Evolutionary conservation across 352 stramenopile species (phyloP), one percentile per base, ranked within the genome.

Genomic region (Aphanomyces euteiches): DNA sequence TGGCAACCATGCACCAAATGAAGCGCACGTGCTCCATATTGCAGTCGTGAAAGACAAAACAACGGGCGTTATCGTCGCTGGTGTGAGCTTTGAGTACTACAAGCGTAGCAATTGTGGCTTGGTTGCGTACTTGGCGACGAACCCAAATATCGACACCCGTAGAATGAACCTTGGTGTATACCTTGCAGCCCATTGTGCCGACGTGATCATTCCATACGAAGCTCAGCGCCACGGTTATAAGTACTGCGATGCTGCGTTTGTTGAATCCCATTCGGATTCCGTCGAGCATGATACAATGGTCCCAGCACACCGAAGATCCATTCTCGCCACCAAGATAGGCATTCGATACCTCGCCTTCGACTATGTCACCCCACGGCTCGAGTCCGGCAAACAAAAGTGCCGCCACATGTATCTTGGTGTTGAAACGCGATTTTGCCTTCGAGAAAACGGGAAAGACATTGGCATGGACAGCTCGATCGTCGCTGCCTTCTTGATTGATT

Each of bases 21-120:
- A 0, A 4, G 28, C 45, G 8, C 47, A 56, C 28, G 12, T 67
- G 19, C 37, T 56, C 7, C 60, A 50, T n/a, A 67, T 67, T 67
- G 60, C 47, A 41, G 5, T 41, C 41, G 28, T 67, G 12, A 8
- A 57, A 7, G 28, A 67, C 17, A 41, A 28, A 17, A 57, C 15
- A 8, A 37, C 41, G 3, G 43, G 43, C 43, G 43, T 50, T n/a
- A 13, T 67, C 17, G 38, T 67, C 17, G 60, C 28, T 15, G 60
- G 60, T 1, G 36, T 67, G 45, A 54, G 60, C 47, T 67, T 37
- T 37, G 60, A 67, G 12, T 67, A 67, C 47, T 67, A 56, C 47
- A 37, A 37, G 19, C 4, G 7, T 0, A 67, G 60, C 60, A 67
- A 67, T 37, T 57, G 21, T 37, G 47, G 60, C 17, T 37, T 67